Evolutionary conservation across 768 basidiomycete species (phyloP).

Genomic region (Cystobasidium ongulense): DNA sequence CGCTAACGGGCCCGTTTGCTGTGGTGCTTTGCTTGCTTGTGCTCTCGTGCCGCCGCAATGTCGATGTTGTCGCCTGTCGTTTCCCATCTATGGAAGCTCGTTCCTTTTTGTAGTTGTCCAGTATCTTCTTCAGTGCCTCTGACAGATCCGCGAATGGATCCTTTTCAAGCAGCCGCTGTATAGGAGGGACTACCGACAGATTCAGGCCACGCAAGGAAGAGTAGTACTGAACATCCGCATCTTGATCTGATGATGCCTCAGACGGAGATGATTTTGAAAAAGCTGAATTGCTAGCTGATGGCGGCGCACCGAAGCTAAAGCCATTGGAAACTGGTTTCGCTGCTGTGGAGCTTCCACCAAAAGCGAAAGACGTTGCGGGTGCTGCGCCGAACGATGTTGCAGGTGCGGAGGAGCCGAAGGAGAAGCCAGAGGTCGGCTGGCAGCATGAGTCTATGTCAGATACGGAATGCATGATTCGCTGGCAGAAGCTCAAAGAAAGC

Average conservation of each 20-base stretch:
- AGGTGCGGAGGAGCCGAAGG: not conserved
- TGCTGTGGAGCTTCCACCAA: not conserved
- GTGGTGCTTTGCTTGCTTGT: not conserved
- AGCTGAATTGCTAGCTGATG: not conserved
- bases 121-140: not conserved
- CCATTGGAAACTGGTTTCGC: not conserved
- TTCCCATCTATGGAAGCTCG: not conserved
- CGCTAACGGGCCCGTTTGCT: not conserved
- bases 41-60: not conserved
- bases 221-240: slow-evolving; percentile 25
- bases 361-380: not conserved
- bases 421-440: not conserved
- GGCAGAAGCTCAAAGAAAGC: not conserved
- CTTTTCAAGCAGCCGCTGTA: slow-evolving; percentile 24
- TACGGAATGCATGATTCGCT: not conserved
- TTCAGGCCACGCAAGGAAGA: slow-evolving; percentile 19
- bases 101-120: slow-evolving; percentile 8
- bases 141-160: slow-evolving; percentile 31
- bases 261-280: not conserved
- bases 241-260: not conserved
- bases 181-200: slow-evolving; percentile 24
- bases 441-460: not conserved
- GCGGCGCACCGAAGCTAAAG: not conserved
- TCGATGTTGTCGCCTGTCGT: not conserved
- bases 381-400: not conserved